These are phyloP conservation scores for Globisporangium irregulare DNA, from an alignment of 352 stramenopile species.

Conservation along the genomic window DNA sequence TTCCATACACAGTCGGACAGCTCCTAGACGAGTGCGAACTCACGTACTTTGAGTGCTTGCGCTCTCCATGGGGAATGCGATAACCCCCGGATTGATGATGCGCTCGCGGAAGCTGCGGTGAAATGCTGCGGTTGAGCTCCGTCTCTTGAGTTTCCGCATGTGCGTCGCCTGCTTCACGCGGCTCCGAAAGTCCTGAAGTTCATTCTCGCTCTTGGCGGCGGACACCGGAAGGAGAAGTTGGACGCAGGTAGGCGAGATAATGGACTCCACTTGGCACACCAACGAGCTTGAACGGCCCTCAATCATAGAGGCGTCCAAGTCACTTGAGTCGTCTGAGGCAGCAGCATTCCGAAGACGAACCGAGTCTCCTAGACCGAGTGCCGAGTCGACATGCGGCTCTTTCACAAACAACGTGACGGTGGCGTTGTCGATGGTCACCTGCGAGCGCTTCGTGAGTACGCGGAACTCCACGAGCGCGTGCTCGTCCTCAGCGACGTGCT, in stretches of 20 bases:
- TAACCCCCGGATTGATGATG: slow-evolving; percentile 17
- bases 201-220: not conserved
- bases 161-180: slow-evolving; percentile 10
- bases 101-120: slow-evolving; percentile 26
- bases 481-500: slow-evolving; percentile 12
- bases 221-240: slow-evolving; percentile 1
- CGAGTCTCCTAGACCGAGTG: slow-evolving; percentile 9
- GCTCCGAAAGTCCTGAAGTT: not conserved
- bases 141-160: slow-evolving; percentile 12
- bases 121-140: slow-evolving; percentile 10
- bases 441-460: slow-evolving; percentile 18
- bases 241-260: slow-evolving; percentile 5
- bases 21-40: not conserved
- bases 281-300: not conserved
- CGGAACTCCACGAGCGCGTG: slow-evolving; percentile 23
- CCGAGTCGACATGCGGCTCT: slow-evolving; percentile 18
- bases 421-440: slow-evolving; percentile 4
- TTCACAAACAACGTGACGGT: slow-evolving; percentile 15
- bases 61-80: slow-evolving; percentile 11
- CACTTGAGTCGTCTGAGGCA: not conserved
- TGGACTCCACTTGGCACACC: slow-evolving; percentile 9
- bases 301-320: not conserved
- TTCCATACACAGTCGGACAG: not conserved
- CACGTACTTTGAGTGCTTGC: not conserved
- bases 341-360: slow-evolving; percentile 7